Conservation (phyloP, 345 rosid genomes). For the Combretum micranthum region DNA sequence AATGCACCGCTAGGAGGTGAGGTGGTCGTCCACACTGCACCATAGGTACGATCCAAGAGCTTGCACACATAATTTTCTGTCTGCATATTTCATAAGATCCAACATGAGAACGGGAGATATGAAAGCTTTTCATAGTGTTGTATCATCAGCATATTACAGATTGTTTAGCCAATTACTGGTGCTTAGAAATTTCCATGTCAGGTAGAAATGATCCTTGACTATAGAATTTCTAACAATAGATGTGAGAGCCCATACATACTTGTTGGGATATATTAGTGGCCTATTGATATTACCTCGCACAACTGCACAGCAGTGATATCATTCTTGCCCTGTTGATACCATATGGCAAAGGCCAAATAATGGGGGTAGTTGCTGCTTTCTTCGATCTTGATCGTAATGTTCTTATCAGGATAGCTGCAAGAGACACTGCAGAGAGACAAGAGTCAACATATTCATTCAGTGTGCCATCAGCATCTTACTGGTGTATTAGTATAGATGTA, state of each 20-base stretch:
- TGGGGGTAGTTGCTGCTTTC: conserved; percentile 57
- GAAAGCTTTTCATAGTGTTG: too few species aligned
- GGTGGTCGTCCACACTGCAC: conserved; percentile 51
- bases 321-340: conserved; percentile 61
- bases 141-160: too few species aligned
- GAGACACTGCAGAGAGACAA: conserved; percentile 33
- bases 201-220: background rate
- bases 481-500: background rate
- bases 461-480: background rate
- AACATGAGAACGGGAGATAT: too few species aligned
- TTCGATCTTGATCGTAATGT: conserved; percentile 60
- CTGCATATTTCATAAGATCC: conserved; percentile 17
- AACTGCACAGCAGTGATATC: conserved; percentile 71
- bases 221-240: background rate
- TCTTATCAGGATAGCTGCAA: conserved; percentile 53
- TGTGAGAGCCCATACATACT: background rate
- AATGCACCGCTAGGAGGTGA: conserved; percentile 54
- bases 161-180: too few species aligned
- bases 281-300: conserved; percentile 41
- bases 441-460: conserved; percentile 11
- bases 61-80: conserved; percentile 45
- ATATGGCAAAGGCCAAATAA: conserved; percentile 50
- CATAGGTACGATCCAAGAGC: conserved; percentile 42
- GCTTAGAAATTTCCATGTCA: too few species aligned
- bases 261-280: background rate